Evolutionary conservation across 768 basidiomycete genomes (phyloP).

Genomic region (Exidia glandulosa): DNA sequence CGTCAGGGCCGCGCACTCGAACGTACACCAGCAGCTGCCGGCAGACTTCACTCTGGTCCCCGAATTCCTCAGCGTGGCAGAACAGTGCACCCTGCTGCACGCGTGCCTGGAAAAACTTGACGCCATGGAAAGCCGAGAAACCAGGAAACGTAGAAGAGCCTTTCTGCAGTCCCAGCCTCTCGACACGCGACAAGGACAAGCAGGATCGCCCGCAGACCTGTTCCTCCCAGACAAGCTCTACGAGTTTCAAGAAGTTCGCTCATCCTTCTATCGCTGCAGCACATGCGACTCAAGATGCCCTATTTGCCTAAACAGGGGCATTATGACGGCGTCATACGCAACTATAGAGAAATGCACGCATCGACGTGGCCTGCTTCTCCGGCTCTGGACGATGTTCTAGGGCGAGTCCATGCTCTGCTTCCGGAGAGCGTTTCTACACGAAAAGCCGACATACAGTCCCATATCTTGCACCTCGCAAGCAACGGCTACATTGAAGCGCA

Average conservation of each 20-base stretch:
- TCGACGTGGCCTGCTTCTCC: conserved; percentile 47
- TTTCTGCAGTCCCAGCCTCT: conserved; percentile 7
- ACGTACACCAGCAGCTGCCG: background rate
- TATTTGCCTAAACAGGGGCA: conserved; percentile 49
- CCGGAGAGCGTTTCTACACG: conserved; percentile 26
- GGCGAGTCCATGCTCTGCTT: conserved; percentile 42
- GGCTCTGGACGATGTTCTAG: conserved; percentile 36
- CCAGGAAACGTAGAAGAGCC: conserved; percentile 33
- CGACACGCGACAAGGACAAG: conserved; percentile 3
- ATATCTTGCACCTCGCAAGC: conserved; percentile 75
- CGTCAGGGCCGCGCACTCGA: too few relatives aligned
- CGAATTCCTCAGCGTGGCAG: conserved; percentile 38
- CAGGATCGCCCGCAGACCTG: conserved; percentile 17
- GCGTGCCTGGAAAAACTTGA: conserved; percentile 51
- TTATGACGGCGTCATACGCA: conserved; percentile 79
- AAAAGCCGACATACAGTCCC: conserved; percentile 47
- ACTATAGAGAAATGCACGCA: conserved; percentile 72
- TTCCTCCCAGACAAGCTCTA: conserved; percentile 64
- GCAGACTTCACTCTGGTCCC: conserved; percentile 41
- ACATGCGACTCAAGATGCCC: conserved; percentile 2
- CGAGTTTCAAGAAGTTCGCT: conserved; percentile 51
- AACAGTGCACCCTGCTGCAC: conserved; percentile 44
- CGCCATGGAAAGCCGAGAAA: conserved; percentile 35
- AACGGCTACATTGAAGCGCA: conserved; percentile 76
- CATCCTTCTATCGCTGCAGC: background rate